Conservation (phyloP, 768 basidiomycete species). For the Amanita rimosa region DNA sequence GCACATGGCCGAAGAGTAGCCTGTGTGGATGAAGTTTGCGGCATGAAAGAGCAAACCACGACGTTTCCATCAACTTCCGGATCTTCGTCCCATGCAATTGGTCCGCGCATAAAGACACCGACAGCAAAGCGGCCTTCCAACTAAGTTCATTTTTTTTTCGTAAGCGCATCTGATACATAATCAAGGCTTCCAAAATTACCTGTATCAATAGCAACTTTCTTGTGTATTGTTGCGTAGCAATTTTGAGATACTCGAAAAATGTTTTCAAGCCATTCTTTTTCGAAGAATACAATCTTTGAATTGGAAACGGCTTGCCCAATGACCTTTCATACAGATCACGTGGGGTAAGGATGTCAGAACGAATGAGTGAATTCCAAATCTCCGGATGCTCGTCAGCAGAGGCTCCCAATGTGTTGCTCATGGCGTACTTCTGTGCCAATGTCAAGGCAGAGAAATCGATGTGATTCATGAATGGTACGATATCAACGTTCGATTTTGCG, state of each 20-base stretch:
- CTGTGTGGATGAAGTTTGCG: conserved; percentile 33
- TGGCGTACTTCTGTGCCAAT: conserved; percentile 39
- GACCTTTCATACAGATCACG: conserved; percentile 40
- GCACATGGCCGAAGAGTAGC: conserved; percentile 41
- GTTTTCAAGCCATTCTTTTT: conserved; percentile 35
- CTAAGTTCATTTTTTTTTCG: conserved; percentile 17
- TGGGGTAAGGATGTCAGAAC: conserved; percentile 44
- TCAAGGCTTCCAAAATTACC: conserved; percentile 17
- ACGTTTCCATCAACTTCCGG: conserved; percentile 47
- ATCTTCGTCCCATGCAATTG: conserved; percentile 47
- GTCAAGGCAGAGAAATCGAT: conserved; percentile 48
- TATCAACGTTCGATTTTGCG: conserved; percentile 32
- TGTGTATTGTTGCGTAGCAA: conserved; percentile 44
- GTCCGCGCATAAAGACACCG: conserved; percentile 53
- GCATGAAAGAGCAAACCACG: conserved; percentile 53
- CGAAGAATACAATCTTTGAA: conserved; percentile 55
- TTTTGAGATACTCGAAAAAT: conserved; percentile 52
- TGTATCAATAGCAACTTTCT: conserved; percentile 48
- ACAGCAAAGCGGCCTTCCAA: conserved; percentile 51
- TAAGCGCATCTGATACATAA: background rate
- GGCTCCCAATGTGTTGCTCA: conserved; percentile 30
- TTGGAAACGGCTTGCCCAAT: conserved; percentile 38
- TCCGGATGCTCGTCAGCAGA: conserved; percentile 29
- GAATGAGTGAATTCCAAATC: conserved; percentile 55
- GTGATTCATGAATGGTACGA: conserved; percentile 34